phyloP scores from a whole-genome alignment of 2,329 filamentous ascomycete species.

The Pseudogymnoascus sp. region DNA sequence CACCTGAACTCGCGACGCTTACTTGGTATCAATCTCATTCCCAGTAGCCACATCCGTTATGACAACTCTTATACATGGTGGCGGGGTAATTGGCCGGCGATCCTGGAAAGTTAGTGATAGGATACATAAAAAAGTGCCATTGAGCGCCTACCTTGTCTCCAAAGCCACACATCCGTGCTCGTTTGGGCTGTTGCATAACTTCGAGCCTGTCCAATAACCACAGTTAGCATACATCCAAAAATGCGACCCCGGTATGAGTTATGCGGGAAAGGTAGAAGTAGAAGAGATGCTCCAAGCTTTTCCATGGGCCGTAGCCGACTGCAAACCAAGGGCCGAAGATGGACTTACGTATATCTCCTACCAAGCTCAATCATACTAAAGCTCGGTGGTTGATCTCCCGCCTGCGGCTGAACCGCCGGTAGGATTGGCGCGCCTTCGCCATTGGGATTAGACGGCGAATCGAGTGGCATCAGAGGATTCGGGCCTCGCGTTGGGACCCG shows the following conservation, averaged over 20 bases:
- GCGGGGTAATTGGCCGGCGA: conserved; percentile 88
- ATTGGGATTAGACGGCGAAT: conserved; percentile 1
- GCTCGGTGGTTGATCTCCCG: not conserved
- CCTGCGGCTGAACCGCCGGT: not conserved
- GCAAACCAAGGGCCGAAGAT: not conserved
- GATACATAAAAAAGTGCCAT: conserved; percentile 9
- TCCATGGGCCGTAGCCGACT: not conserved
- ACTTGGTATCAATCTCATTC: conserved; percentile 79
- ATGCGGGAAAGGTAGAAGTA: not conserved
- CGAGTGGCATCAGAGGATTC: not conserved
- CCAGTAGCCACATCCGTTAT: conserved; percentile 67
- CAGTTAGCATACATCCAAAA: not conserved
- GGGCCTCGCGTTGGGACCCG: not conserved
- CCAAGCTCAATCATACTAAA: conserved; percentile 8
- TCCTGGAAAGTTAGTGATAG: conserved; percentile 50
- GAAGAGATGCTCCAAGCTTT: not conserved
- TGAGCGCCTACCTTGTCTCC: conserved; percentile 72
- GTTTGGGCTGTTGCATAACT: conserved; percentile 82
- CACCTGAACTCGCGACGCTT: conserved; percentile 29
- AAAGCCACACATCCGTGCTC: conserved; percentile 97
- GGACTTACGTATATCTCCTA: conserved; percentile 7
- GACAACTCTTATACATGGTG: conserved; percentile 79
- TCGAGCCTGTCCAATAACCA: conserved; percentile 45
- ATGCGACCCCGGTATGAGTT: not conserved
- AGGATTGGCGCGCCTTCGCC: not conserved